Conservation (phyloP, 2,329 filamentous ascomycete genomes). For the Parafenestella ontariensis region DNA sequence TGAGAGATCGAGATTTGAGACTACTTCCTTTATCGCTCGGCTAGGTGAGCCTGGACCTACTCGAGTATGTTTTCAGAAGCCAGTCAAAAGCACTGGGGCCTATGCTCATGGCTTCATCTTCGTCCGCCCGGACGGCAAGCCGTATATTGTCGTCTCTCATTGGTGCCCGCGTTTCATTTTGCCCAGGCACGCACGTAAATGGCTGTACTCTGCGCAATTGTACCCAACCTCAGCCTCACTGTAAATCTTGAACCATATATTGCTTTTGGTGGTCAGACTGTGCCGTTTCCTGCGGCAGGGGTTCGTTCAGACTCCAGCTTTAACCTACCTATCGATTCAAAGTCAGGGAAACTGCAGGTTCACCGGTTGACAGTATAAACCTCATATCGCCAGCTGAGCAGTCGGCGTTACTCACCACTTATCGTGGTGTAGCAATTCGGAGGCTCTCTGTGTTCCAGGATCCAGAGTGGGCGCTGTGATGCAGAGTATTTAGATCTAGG, state of each 20-base stretch:
- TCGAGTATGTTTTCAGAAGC: background rate
- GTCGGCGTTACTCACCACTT: background rate
- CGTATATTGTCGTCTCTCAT: background rate
- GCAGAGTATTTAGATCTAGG: too few relatives aligned
- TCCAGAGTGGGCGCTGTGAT: too few relatives aligned
- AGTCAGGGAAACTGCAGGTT: background rate
- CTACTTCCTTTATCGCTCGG: background rate
- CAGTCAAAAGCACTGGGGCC: background rate
- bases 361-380: background rate
- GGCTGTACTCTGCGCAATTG: too few relatives aligned
- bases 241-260: background rate
- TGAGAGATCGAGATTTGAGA: background rate
- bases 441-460: background rate
- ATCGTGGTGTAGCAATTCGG: background rate
- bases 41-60: too few relatives aligned
- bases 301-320: background rate
- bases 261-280: background rate
- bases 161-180: background rate
- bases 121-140: background rate
- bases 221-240: background rate
- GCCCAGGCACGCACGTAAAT: background rate
- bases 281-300: background rate
- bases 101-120: background rate
- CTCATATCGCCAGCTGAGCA: background rate
- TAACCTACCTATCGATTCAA: background rate